phyloP scores from a whole-genome alignment of 23 red algal genomes.

The Agarophyton chilense region DNA sequence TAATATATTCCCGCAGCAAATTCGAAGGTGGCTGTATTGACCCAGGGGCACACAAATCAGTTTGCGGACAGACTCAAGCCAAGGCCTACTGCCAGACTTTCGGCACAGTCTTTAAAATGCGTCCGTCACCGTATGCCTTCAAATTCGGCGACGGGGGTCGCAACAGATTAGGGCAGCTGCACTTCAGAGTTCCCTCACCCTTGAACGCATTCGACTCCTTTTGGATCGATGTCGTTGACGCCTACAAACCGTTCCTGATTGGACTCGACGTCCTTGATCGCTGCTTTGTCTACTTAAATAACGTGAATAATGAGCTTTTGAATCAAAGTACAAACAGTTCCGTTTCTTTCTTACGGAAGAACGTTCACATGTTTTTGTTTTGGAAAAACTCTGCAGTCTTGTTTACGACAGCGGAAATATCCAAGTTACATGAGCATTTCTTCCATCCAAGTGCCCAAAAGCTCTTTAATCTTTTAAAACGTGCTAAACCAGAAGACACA shows the following conservation, averaged over 20 bases:
- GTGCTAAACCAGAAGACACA: too few species aligned
- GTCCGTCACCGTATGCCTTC: too few species aligned
- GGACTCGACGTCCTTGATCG: background rate
- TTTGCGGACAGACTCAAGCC: too few species aligned
- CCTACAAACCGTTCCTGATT: background rate
- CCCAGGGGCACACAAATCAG: too few species aligned
- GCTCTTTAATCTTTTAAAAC: too few species aligned
- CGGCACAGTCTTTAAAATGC: too few species aligned
- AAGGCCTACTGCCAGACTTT: too few species aligned
- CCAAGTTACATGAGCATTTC: background rate
- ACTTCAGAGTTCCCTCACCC: background rate
- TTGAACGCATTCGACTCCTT: background rate
- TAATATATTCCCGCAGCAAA: background rate
- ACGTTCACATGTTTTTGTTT: conserved; percentile 28
- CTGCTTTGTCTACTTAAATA: background rate
- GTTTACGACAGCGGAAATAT: background rate
- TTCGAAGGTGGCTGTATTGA: conserved; percentile 12
- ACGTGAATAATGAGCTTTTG: background rate
- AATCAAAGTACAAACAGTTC: background rate
- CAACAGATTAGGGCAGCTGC: background rate
- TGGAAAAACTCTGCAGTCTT: background rate
- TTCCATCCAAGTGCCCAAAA: too few species aligned
- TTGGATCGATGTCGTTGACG: too few species aligned
- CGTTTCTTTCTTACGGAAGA: background rate
- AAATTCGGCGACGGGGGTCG: too few species aligned